phyloP scores from a whole-genome alignment of 1,284 basidiomycete species.

The Trametes polyzona region DNA sequence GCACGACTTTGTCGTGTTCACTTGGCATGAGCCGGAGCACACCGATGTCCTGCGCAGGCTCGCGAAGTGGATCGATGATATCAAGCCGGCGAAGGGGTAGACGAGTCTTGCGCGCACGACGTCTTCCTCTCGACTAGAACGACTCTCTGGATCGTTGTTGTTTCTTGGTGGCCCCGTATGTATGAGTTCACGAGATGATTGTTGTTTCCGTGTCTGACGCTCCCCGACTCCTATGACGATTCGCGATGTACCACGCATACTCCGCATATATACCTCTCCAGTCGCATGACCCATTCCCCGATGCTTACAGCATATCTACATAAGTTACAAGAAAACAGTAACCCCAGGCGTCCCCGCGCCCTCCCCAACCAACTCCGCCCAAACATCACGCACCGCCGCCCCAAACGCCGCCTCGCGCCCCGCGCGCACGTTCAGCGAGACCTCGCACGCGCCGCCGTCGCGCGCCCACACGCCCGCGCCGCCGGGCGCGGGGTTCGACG shows the following conservation, averaged over 20 bases:
- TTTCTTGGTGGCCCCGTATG: no score
- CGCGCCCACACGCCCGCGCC: neutral
- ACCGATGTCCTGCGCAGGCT: constrained; percentile 14
- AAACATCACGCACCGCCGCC: neutral
- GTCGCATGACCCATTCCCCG: no score
- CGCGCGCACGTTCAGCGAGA: neutral
- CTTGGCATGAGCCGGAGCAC: constrained; percentile 27
- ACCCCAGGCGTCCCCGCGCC: neutral
- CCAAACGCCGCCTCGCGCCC: neutral
- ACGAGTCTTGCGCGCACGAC: neutral
- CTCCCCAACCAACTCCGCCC: neutral
- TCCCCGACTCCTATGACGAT: no score
- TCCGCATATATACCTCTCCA: no score
- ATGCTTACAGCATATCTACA: no score
- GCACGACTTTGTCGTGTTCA: constrained; percentile 21
- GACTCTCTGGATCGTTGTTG: no score
- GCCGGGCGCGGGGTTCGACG: constrained; percentile 1
- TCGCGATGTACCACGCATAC: neutral
- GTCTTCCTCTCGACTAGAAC: neutral
- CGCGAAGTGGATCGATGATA: constrained; percentile 13
- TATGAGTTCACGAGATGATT: no score
- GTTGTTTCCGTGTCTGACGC: no score
- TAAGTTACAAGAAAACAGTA: neutral
- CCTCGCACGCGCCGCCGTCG: constrained; percentile 6
- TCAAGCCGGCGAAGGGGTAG: neutral